Conservation (phyloP, 73 alveolate species). For the Paramecium caudatum region DNA sequence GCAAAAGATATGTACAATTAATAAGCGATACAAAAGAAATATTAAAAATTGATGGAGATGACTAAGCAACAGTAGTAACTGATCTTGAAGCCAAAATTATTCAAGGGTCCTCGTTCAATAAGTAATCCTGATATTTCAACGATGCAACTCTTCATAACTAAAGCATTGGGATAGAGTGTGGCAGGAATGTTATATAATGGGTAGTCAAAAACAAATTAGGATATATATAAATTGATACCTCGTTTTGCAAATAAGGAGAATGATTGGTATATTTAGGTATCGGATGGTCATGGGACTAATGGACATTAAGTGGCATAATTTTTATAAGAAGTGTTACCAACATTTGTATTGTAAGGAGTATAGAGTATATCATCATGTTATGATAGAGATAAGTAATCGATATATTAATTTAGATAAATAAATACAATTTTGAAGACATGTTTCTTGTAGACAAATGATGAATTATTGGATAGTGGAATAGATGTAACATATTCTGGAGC, state of each 20-base stretch:
- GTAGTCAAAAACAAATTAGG: conserved; percentile 71
- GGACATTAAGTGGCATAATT: conserved; percentile 72
- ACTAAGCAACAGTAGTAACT: neutral
- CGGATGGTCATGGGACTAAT: conserved; percentile 78
- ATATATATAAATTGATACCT: conserved; percentile 52
- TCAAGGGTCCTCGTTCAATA: conserved; percentile 59
- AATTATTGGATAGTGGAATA: conserved; percentile 72
- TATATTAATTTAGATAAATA: neutral
- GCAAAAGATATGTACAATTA: conserved; percentile 42
- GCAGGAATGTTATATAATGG: conserved; percentile 72
- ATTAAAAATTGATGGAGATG: conserved; percentile 52
- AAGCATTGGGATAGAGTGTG: neutral
- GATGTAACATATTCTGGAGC: conserved; percentile 80
- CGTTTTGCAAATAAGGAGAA: conserved; percentile 51
- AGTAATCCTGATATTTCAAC: conserved; percentile 66
- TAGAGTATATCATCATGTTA: conserved; percentile 1
- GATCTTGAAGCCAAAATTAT: conserved; percentile 6
- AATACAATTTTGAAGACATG: conserved; percentile 28
- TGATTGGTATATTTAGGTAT: conserved; percentile 69
- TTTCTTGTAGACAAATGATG: conserved; percentile 67
- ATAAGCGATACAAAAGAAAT: conserved; percentile 9
- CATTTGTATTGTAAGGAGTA: conserved; percentile 18
- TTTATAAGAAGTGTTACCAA: conserved; percentile 63
- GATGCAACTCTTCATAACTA: neutral
- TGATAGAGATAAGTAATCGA: conserved; percentile 58